Conservation (phyloP, 1,139 yeast species). For the Debaryomyces nepalensis region DNA sequence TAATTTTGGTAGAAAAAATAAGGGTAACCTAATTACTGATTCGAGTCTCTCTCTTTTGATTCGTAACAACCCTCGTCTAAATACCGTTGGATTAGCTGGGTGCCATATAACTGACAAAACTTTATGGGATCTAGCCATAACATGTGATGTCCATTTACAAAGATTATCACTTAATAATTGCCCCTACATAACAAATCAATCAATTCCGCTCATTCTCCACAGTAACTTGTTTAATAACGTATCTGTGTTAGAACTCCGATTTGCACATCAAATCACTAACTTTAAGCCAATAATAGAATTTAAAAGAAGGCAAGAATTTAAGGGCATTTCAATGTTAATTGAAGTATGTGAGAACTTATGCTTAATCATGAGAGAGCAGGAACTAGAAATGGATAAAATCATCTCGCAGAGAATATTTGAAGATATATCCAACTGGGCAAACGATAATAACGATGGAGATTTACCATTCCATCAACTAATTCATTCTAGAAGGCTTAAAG, state of each 20-base stretch:
- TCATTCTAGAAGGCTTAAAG: constrained; percentile 15
- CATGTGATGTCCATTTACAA: constrained; percentile 59
- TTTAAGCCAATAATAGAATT: constrained; percentile 70
- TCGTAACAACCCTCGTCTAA: constrained; percentile 54
- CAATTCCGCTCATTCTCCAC: constrained; percentile 66
- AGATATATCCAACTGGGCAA: constrained; percentile 64
- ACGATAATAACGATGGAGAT: constrained; percentile 51
- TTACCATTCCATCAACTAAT: constrained; percentile 24
- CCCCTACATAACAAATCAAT: constrained; percentile 61
- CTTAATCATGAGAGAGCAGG: constrained; percentile 62
- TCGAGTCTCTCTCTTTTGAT: constrained; percentile 63
- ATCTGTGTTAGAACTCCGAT: constrained; percentile 78
- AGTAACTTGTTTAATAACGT: constrained; percentile 59
- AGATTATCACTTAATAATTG: constrained; percentile 84
- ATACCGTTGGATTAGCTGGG: constrained; percentile 88
- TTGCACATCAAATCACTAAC: constrained; percentile 59
- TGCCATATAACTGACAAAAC: constrained; percentile 77
- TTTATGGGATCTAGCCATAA: constrained; percentile 77
- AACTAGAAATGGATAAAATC: constrained; percentile 59
- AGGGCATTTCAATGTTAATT: constrained; percentile 60
- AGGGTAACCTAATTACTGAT: constrained; percentile 74
- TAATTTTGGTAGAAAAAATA: constrained; percentile 80
- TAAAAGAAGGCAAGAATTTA: constrained; percentile 61
- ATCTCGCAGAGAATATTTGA: constrained; percentile 56
- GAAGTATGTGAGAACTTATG: constrained; percentile 80